Conservation (phyloP, 1,284 basidiomycete species). For the Meripilus lineatus region DNA sequence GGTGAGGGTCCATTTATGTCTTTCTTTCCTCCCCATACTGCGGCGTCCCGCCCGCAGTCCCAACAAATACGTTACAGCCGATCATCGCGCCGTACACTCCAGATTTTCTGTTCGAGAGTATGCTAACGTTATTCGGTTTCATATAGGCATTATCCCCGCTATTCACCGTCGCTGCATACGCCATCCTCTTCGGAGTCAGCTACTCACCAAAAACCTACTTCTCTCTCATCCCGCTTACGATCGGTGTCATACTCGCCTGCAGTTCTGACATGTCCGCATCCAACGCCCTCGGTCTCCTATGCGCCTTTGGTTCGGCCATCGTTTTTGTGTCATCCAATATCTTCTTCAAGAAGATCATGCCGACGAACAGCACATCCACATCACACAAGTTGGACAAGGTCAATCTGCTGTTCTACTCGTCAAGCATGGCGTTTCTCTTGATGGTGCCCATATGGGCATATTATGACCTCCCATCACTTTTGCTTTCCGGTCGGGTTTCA, state of each 20-base stretch:
- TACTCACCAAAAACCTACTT: conserved; percentile 92
- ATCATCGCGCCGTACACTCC: neutral
- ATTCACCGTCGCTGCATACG: conserved; percentile 95
- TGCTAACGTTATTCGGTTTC: conserved; percentile 4
- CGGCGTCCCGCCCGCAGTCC: neutral
- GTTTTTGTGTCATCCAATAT: conserved; percentile 99
- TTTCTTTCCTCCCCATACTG: conserved; percentile 4
- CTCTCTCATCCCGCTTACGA: conserved; percentile 89
- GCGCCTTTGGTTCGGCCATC: conserved; percentile 91
- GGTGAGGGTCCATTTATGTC: conserved; percentile 43
- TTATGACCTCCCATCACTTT: conserved; percentile 71
- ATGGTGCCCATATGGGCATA: conserved; percentile 95
- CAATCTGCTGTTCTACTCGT: conserved; percentile 94
- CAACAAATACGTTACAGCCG: too few species aligned
- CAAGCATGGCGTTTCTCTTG: conserved; percentile 88
- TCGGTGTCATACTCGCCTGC: conserved; percentile 97
- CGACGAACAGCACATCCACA: conserved; percentile 39
- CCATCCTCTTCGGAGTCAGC: conserved; percentile 86
- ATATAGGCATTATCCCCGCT: conserved; percentile 93
- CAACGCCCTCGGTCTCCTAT: conserved; percentile 79
- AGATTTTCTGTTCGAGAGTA: too few species aligned
- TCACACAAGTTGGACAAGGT: conserved; percentile 91
- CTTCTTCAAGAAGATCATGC: conserved; percentile 99
- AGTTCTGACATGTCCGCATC: conserved; percentile 88
- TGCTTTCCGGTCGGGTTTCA: too few species aligned